These are phyloP conservation scores for Schizosaccharomyces osmophilus DNA, from an alignment of 805 yeast species.

Conservation along the genomic window DNA sequence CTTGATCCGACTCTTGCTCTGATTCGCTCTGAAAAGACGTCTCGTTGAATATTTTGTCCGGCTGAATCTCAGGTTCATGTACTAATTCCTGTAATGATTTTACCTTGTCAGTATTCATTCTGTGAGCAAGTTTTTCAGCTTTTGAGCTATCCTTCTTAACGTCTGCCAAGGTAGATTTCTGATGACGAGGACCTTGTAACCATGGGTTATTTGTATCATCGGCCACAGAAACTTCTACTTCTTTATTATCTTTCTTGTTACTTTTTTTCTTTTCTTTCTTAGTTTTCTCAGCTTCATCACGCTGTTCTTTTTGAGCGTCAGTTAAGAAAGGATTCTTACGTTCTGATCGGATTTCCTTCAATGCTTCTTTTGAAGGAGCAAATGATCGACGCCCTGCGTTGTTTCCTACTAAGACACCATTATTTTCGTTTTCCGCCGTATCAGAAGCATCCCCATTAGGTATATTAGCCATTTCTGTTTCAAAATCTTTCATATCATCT, in stretches of 20 bases:
- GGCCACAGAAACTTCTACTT: neutral
- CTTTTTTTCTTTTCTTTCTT: neutral
- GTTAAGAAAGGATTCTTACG: neutral
- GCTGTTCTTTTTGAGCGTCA: neutral
- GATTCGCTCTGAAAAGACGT: neutral
- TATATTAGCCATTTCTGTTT: slow-evolving; percentile 5
- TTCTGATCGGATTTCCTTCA: neutral
- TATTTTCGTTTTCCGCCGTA: slow-evolving; percentile 4
- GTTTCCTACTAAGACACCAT: neutral
- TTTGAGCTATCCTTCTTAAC: neutral
- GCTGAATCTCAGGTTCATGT: neutral
- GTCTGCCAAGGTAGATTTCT: neutral
- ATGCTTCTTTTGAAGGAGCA: neutral
- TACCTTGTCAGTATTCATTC: neutral
- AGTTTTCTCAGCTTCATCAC: neutral
- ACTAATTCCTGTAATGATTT: neutral
- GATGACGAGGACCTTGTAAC: neutral
- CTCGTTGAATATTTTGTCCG: neutral
- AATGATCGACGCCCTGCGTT: neutral
- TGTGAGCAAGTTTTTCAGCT: neutral
- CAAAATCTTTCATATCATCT: slow-evolving; percentile 4
- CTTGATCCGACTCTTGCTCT: neutral
- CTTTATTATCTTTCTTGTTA: neutral
- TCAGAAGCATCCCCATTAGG: slow-evolving; percentile 3
- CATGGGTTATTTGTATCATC: neutral